Evolutionary conservation across 306 rosid species (phyloP).

Genomic region (Pachyrhizus erosus): DNA sequence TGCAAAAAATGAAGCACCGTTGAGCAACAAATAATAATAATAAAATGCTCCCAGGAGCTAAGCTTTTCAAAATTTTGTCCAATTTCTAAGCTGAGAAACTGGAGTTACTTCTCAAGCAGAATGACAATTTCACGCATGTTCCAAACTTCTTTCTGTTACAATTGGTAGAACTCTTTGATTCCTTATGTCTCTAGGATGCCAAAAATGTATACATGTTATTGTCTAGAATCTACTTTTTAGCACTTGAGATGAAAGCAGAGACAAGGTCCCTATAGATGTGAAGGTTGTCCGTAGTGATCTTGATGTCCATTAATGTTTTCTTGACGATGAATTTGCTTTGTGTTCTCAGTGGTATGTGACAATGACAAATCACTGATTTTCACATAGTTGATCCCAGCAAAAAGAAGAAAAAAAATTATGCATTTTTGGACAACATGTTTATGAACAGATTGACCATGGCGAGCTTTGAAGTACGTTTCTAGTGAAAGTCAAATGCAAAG

Average conservation of each 20-base stretch:
- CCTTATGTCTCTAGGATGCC: not conserved
- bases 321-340: not conserved
- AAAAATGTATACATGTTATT: not conserved
- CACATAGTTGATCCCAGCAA: not conserved
- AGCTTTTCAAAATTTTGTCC: conserved; percentile 35
- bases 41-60: conserved; percentile 33
- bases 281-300: not conserved
- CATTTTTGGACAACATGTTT: conserved; percentile 4
- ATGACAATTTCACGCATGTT: not conserved
- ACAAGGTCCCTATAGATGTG: not conserved
- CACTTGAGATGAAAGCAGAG: not conserved
- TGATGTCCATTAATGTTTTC: not conserved
- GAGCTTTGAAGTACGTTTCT: not conserved
- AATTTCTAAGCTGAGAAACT: conserved; percentile 20
- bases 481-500: not conserved
- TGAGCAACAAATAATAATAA: not conserved
- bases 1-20: conserved; percentile 11
- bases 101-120: conserved; percentile 6
- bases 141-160: not conserved
- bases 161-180: conserved; percentile 10
- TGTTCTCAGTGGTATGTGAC: not conserved
- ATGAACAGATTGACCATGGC: not conserved
- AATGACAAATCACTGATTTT: not conserved
- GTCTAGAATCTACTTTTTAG: conserved; percentile 10
- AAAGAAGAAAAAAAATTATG: not conserved